phyloP scores from a whole-genome alignment of 345 rosid species.

The Psidium guajava region DNA sequence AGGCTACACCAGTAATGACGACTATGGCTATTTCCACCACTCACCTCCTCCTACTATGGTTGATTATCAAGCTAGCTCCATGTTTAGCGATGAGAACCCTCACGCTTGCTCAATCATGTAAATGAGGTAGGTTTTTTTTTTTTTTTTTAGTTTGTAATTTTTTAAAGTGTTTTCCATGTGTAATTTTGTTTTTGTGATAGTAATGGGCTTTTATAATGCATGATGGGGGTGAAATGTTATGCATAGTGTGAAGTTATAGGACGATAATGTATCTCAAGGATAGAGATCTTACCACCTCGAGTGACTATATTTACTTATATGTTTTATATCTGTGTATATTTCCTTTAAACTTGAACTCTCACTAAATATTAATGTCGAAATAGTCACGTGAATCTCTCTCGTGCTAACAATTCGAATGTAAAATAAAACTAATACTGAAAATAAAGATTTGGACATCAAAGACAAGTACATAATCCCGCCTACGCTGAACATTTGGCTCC shows the following conservation, averaged over 20 bases:
- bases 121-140: too few species aligned
- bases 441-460: not conserved
- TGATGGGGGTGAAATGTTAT: not conserved
- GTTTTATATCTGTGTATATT: not conserved
- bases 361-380: not conserved
- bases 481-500: not conserved
- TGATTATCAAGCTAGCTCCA: slow-evolving; percentile 21
- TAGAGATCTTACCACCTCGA: not conserved
- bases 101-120: slow-evolving; percentile 64
- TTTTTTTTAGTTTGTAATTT: not conserved
- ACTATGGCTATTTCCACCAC: slow-evolving; percentile 30
- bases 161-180: not conserved
- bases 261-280: not conserved
- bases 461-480: too few species aligned
- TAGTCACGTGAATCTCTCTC: not conserved
- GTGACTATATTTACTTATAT: not conserved
- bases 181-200: not conserved
- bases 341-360: not conserved
- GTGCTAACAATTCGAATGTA: not conserved
- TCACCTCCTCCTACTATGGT: slow-evolving; percentile 11
- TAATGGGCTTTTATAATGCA: not conserved
- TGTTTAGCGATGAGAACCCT: slow-evolving; percentile 76
- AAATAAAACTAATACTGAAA: not conserved
- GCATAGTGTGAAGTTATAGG: not conserved
- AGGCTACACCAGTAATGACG: slow-evolving; percentile 27